phyloP scores from a whole-genome alignment of 2,329 filamentous ascomycete species.

The Fusarium sp. region DNA sequence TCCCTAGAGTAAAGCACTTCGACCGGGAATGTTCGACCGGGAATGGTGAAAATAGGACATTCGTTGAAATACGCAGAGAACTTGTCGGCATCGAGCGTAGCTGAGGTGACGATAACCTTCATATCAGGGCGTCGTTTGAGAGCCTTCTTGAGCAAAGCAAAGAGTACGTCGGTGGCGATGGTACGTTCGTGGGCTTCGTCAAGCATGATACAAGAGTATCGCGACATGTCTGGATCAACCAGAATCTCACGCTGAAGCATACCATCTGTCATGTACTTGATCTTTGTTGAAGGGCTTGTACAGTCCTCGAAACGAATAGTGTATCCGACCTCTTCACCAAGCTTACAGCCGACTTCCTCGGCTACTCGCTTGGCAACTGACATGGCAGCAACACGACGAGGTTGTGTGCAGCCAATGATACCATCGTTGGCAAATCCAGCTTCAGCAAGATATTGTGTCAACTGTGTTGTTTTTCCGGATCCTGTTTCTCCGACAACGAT shows the following conservation, averaged over 20 bases:
- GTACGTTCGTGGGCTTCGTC: slow-evolving; percentile 98
- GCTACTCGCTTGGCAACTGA: slow-evolving; percentile 97
- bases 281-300: slow-evolving; percentile 87
- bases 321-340: slow-evolving; percentile 95
- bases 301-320: slow-evolving; percentile 98
- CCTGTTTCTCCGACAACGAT: slow-evolving; percentile 98
- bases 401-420: slow-evolving; percentile 96
- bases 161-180: slow-evolving; percentile 94
- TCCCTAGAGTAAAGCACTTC: slow-evolving; percentile 96
- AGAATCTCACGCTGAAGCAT: slow-evolving; percentile 97
- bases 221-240: slow-evolving; percentile 86
- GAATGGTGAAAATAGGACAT: slow-evolving; percentile 96
- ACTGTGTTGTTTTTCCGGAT: slow-evolving; percentile 95
- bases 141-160: slow-evolving; percentile 94
- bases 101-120: slow-evolving; percentile 96
- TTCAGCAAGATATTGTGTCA: slow-evolving; percentile 96
- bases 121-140: slow-evolving; percentile 86
- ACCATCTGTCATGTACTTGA: slow-evolving; percentile 99
- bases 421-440: slow-evolving; percentile 88
- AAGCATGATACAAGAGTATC: slow-evolving; percentile 97
- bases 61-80: slow-evolving; percentile 97
- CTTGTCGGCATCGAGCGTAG: slow-evolving; percentile 96
- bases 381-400: slow-evolving; percentile 96
- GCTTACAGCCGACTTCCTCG: slow-evolving; percentile 91
- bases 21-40: slow-evolving; percentile 93